Conservation (phyloP, 1,284 basidiomycete genomes). For the Ustilago cynodontis region DNA sequence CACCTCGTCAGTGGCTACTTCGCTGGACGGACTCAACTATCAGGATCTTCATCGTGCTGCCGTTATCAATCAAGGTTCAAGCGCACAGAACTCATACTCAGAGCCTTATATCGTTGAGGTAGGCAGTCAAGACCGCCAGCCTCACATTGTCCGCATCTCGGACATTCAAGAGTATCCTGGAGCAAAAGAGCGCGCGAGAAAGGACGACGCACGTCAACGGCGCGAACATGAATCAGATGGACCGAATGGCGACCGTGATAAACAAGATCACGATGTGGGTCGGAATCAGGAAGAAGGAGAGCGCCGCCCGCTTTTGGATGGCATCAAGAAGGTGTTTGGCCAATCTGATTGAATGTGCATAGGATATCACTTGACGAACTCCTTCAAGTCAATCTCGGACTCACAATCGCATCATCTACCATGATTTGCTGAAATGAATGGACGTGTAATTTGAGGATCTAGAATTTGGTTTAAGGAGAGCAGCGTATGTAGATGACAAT, state of each 20-base stretch:
- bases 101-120: constrained; percentile 64
- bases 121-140: constrained; percentile 43
- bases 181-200: constrained; percentile 30
- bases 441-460: too few species aligned
- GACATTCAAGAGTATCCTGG: constrained; percentile 52
- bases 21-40: constrained; percentile 27
- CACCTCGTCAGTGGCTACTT: constrained; percentile 31
- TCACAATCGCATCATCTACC: too few species aligned
- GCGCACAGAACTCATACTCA: constrained; percentile 27
- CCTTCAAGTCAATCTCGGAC: background rate
- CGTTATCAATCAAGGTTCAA: constrained; percentile 25
- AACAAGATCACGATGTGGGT: background rate
- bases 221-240: background rate
- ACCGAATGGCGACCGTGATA: constrained; percentile 1
- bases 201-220: constrained; percentile 17
- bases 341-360: constrained; percentile 7
- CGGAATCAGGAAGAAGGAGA: constrained; percentile 22
- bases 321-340: constrained; percentile 37
- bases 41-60: constrained; percentile 34
- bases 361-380: background rate
- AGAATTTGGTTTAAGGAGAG: too few species aligned
- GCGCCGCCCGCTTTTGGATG: constrained; percentile 32
- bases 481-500: too few species aligned
- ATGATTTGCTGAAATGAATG: too few species aligned
- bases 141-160: constrained; percentile 43